Base-by-base conservation (phyloP, 345 rosid genomes). In the Sisymbrium irio region DNA sequence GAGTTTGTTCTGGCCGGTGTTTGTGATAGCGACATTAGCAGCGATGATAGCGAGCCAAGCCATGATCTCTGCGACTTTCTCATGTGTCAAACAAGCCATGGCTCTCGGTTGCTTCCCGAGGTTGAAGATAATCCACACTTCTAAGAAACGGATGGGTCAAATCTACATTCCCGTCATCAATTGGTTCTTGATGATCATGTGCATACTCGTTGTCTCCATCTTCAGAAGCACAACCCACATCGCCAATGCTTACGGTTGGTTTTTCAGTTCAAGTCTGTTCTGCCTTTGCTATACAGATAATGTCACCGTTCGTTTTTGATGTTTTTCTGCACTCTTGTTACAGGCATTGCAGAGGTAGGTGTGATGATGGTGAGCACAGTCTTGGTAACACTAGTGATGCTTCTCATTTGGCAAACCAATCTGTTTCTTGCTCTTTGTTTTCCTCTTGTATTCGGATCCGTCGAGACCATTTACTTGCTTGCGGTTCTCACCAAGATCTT, bases 31-130 rank as follows among this genome's bases (percentile, higher is more conserved):
- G 28, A 81, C 97, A 12, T 67, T 91, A 9, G 97, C 99, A 3
- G 97, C 99, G 15, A 88, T 84, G 89, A 95, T 95, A 72, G 97
- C 99, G 27, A 95, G 99, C 78, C 99, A 95, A 83, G 97, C 97
- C n/a, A 95, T 95, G 99, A 95, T 95, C 69, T 95, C 99, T 39
- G 99, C 99, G 32, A 91, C 99, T 49, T 95, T 91, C 79, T 95
- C 97, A 17, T 95, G 97, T 7, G 91, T 89, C 35, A 95, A 95
- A 78, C 99, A 95, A 65, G 83, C 97, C 32, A 95, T 89, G 97
- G 96, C 99, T 69, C 97, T 95, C 2, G 99, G 97, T 64, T 91
- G 97, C 85, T 95, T 94, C 82, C 97, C 99, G 0, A 86, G 92
- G 84, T 53, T 95, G 86, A 91, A 95, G 86, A 95, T 95, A 71